Base-by-base conservation (phyloP, 805 yeast genomes). In the Kazachstania bromeliacearum region DNA sequence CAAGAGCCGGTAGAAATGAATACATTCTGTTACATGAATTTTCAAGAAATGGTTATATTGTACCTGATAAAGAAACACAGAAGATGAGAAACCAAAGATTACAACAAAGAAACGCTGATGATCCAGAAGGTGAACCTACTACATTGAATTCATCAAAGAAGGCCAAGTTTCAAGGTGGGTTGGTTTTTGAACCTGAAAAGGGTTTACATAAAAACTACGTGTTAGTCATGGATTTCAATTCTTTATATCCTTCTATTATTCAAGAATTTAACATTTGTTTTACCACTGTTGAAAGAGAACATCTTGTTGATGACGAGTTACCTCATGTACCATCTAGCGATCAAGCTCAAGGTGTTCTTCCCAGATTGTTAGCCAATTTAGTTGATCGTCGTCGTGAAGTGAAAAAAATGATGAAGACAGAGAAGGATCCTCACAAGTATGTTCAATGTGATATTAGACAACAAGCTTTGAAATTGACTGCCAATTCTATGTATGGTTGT, bases 401-500 rank as follows among this genome's bases (percentile, higher is more conserved):
- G 16, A 92, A 92, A 57, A 79, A 77, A 47, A 62, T 85, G 25
- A 71, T 92, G 70, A 87, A 85, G 49, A 79, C 77, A 45, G 79
- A 88, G 23, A 69, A 71, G 30, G 74, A 78, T 16, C 66, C 76
- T 0, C 62, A 67, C 36, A 87, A 84, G 54, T 74, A 62, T 38
- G 80, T 84, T 0, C 96, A 89, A 53, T 85, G 81, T 67, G 97
- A 92, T 58, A 87, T 88, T 53, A 85, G 88, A 53, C 98, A 92
- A 60, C 94, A 82, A 57, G 97, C 98, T 0, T 72, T 92, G 56
- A 92, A 92, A 58, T 69, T 92, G 55, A 94, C 98, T 2, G 98
- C 98, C 20, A 92, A 92, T 62, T 92, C 98, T n/a, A 89, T 92
- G 96, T 92, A 92, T 63, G 98, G 98, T 55, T 92, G 97, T 72